Evolutionary conservation across 805 yeast species (phyloP).

Genomic region (Wickerhamomyces mucosus): DNA sequence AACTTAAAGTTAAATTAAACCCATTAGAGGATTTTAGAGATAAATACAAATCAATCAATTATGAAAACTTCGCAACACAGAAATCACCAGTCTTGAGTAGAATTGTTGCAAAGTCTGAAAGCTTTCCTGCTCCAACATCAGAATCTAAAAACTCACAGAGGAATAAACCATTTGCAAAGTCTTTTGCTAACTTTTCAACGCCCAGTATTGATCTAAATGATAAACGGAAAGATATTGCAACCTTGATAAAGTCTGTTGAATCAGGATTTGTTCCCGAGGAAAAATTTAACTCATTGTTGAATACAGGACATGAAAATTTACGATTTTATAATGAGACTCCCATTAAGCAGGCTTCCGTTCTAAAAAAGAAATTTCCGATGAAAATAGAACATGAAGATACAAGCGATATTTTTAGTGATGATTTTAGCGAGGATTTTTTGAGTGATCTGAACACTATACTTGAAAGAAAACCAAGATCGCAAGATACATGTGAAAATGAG

Average conservation of each 20-base stretch:
- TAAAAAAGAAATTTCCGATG: background rate
- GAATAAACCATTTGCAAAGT: conserved; percentile 3
- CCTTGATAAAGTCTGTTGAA: conserved; percentile 10
- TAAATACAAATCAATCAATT: conserved; percentile 12
- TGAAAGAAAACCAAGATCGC: conserved; percentile 1
- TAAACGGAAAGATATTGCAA: conserved; percentile 11
- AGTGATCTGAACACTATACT: conserved; percentile 8
- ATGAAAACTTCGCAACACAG: conserved; percentile 12
- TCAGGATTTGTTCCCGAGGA: conserved; percentile 4
- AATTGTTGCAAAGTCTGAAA: too few species aligned
- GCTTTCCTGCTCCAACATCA: background rate
- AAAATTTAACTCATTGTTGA: too few species aligned
- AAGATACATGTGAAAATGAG: conserved; percentile 2
- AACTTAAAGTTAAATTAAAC: conserved; percentile 7
- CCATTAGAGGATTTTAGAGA: conserved; percentile 10
- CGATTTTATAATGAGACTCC: conserved; percentile 13
- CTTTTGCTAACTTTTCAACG: conserved; percentile 5
- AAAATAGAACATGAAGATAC: conserved; percentile 11
- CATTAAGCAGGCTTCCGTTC: conserved; percentile 7
- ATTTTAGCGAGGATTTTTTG: conserved; percentile 19
- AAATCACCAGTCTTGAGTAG: too few species aligned
- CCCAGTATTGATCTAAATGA: conserved; percentile 3
- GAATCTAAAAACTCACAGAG: conserved; percentile 1
- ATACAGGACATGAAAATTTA: too few species aligned
- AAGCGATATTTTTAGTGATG: conserved; percentile 17